A percentile compares a stretch with the other conserved stretches of the same genome.
phyloP scores from a whole-genome alignment of 2,329 filamentous ascomycete genomes.

The Hirsutella thompsonii region DNA sequence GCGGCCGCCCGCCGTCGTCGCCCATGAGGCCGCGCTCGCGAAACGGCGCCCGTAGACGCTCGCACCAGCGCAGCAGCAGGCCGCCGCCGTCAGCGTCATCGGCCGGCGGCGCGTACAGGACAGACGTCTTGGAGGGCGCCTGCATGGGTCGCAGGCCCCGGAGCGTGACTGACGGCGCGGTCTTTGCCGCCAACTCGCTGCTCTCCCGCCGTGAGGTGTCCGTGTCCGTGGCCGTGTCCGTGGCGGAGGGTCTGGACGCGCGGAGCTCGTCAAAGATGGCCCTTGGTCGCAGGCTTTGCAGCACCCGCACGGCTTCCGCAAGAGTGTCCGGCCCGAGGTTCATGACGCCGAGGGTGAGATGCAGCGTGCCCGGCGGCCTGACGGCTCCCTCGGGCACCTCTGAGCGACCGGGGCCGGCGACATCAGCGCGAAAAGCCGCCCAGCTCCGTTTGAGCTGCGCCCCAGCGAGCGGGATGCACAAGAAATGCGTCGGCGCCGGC shows the following conservation, averaged over 20 bases:
- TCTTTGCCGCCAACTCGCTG: no score
- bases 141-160: slow-evolving; percentile 51
- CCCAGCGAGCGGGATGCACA: slow-evolving; percentile 60
- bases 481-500: slow-evolving; percentile 55
- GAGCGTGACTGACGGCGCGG: slow-evolving; percentile 31
- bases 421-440: slow-evolving; percentile 45
- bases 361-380: slow-evolving; percentile 65
- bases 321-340: slow-evolving; percentile 43
- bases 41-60: slow-evolving; percentile 41
- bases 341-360: slow-evolving; percentile 83
- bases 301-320: slow-evolving; percentile 25
- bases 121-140: slow-evolving; percentile 36
- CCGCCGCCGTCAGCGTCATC: slow-evolving; percentile 40
- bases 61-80: slow-evolving; percentile 43
- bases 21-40: slow-evolving; percentile 41
- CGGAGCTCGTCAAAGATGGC: slow-evolving; percentile 23
- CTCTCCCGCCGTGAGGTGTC: background rate
- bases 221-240: background rate
- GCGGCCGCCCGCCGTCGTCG: slow-evolving; percentile 40
- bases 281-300: slow-evolving; percentile 23
- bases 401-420: slow-evolving; percentile 29
- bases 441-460: slow-evolving; percentile 54
- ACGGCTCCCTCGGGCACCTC: slow-evolving; percentile 54
- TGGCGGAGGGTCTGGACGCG: slow-evolving; percentile 7
- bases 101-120: slow-evolving; percentile 51